These are phyloP conservation scores for Cucurbita moschata DNA, from an alignment of 306 rosid species.

Conservation along the genomic window DNA sequence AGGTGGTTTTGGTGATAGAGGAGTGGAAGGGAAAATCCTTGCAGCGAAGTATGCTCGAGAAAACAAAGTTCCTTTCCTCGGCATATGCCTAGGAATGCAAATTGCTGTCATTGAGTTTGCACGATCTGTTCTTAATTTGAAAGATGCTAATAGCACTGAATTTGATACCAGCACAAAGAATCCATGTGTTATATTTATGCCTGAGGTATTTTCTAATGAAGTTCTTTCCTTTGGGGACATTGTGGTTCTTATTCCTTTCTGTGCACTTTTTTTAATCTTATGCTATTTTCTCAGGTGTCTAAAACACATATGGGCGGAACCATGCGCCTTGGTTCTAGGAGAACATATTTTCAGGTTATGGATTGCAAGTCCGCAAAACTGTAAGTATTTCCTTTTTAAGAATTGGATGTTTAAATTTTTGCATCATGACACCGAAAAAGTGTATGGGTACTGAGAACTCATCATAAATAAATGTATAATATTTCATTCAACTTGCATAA, in stretches of 20 bases:
- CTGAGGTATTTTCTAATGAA: constrained; percentile 43
- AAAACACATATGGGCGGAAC: constrained; percentile 9
- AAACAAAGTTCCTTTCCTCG: constrained; percentile 2
- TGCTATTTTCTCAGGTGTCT: background rate
- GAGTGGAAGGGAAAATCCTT: constrained; percentile 1
- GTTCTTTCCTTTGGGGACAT: constrained; percentile 4
- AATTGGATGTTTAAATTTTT: no score
- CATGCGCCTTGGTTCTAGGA: constrained; percentile 4
- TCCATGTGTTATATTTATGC: constrained; percentile 89
- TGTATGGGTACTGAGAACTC: background rate
- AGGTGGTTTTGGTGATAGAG: constrained; percentile 5
- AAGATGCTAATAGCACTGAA: constrained; percentile 30
- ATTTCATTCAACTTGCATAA: background rate
- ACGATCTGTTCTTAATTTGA: constrained; percentile 1
- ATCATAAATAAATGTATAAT: background rate
- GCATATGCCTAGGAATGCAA: constrained; percentile 8
- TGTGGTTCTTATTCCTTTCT: background rate
- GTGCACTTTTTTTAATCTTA: no score
- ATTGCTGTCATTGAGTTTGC: constrained; percentile 8
- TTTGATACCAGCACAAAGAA: constrained; percentile 35
- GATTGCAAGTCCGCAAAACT: constrained; percentile 3
- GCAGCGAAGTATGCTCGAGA: constrained; percentile 6
- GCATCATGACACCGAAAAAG: no score
- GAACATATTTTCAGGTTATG: background rate
- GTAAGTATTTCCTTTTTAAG: background rate